Evolutionary conservation across 345 rosid species (phyloP), one percentile per base, ranked within the genome.

Genomic region (Eucalyptus pauciflora): DNA sequence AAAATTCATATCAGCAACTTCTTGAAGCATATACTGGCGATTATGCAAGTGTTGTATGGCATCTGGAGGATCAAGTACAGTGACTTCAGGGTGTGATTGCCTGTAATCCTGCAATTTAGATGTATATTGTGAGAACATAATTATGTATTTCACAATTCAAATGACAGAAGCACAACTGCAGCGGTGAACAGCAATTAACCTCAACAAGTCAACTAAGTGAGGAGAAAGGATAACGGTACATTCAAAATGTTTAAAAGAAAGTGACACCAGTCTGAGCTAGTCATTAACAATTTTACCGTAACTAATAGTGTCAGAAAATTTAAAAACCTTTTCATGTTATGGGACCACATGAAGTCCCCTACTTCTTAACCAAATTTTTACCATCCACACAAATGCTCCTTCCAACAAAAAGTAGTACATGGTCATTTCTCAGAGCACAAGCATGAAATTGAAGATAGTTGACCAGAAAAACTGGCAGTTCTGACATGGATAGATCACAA

Each of bases 21-120:
- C 95, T 91, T 95, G 97, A 43, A 96, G 95, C 98, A 96, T 96
- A 25, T 95, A 96, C 87, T 96, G 97, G 86, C 97, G 98, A 90
- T 94, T 94, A 87, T 89, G 96, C 60, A 96, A 89, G 93, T 94
- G 97, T 86, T 94, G 96, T 91, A 96, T 96, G 37, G 97, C 97
- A 94, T 94, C 96, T 31, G 96, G 98, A 83, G 98, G 98, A 92
- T 96, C 97, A 64, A 96, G 98, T 91, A 96, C 97, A 50, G 98
- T 94, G 90, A 96, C 98, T 91, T 94, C 98, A 33, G 97, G 98
- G 92, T 96, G 96, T 83, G 94, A 90, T 87, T 33, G 91, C 89
- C 97, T 86, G 89, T 95, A 96, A 37, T 95, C 98, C 98, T 96
- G 89, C 88, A 93, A 87, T 88, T 86, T 50, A 37, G 37, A 87